Percentiles rank a stretch among this genome's conserved stretches.
Conservation (phyloP, 2,329 filamentous ascomycete species). For the Beauveria sp. region DNA sequence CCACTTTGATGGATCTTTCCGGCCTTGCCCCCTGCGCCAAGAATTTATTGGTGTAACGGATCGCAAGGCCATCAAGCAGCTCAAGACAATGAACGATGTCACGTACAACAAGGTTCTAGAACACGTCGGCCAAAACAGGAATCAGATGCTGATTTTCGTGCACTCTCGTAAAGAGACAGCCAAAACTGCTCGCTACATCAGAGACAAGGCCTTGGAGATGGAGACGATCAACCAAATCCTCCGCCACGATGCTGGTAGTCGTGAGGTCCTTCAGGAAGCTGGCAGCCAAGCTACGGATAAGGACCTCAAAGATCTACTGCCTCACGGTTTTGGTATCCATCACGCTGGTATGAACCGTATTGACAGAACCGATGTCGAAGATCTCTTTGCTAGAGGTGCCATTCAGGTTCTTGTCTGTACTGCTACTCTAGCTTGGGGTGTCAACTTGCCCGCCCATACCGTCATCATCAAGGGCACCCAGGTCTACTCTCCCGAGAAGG, state of each 20-base stretch:
- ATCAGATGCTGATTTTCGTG: constrained; percentile 98
- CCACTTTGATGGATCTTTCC: constrained; percentile 91
- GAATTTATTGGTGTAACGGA: constrained; percentile 97
- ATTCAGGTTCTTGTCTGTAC: constrained; percentile 96
- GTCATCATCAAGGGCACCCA: constrained; percentile 99
- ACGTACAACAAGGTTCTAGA: constrained; percentile 97
- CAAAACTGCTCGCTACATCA: constrained; percentile 92
- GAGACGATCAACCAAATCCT: constrained; percentile 96
- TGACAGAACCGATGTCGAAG: constrained; percentile 93
- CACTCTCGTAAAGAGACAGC: constrained; percentile 97
- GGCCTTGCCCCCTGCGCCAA: constrained; percentile 89
- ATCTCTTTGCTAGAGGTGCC: constrained; percentile 82
- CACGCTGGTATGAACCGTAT: constrained; percentile 94
- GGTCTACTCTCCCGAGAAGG: constrained; percentile 96
- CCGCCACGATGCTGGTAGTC: constrained; percentile 82
- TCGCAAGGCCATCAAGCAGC: constrained; percentile 96
- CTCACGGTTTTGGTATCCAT: constrained; percentile 96
- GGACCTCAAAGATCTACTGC: constrained; percentile 87
- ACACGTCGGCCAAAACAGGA: constrained; percentile 84
- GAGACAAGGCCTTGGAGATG: constrained; percentile 93
- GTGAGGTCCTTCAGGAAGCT: constrained; percentile 81
- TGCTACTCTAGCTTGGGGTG: constrained; percentile 97
- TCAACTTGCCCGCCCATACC: constrained; percentile 94
- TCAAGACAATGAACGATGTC: constrained; percentile 99
- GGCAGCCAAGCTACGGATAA: constrained; percentile 74